These are phyloP conservation scores for Claviceps pusilla DNA, from an alignment of 2,329 filamentous ascomycete species.

Conservation along the genomic window DNA sequence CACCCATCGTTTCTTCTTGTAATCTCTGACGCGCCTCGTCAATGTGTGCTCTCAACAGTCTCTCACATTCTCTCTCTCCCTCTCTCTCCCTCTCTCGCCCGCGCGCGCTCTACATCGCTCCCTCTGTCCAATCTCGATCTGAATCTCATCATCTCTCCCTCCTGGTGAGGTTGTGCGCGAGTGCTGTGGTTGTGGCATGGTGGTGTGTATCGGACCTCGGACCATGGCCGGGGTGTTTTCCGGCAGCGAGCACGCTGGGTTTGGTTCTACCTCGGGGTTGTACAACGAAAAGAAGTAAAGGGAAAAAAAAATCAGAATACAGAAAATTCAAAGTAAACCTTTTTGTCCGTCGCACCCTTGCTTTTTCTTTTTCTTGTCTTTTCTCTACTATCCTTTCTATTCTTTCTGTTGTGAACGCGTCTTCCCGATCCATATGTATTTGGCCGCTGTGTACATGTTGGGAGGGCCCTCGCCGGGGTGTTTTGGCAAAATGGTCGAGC, in stretches of 20 bases:
- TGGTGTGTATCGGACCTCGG: slow-evolving; percentile 9
- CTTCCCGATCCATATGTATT: slow-evolving; percentile 3
- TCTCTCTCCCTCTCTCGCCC: slow-evolving; percentile 1
- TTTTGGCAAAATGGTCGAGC: not conserved
- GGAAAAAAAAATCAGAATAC: not conserved
- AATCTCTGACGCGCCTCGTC: slow-evolving; percentile 6
- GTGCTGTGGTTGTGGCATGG: not conserved
- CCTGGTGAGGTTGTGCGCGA: not conserved
- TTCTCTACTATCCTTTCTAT: not conserved
- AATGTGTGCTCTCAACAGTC: slow-evolving; percentile 3
- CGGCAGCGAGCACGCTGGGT: slow-evolving; percentile 14
- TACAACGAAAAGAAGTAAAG: not conserved
- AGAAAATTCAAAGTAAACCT: not conserved
- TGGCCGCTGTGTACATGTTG: slow-evolving; percentile 5
- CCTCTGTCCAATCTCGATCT: slow-evolving; percentile 15
- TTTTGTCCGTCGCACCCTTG: not conserved
- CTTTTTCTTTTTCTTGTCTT: not conserved
- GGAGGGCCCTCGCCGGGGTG: not conserved
- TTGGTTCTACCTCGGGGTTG: slow-evolving; percentile 14
- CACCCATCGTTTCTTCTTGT: not conserved
- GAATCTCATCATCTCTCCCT: slow-evolving; percentile 11
- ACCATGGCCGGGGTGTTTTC: slow-evolving; percentile 11
- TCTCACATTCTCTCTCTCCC: not conserved
- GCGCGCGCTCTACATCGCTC: slow-evolving; percentile 4
- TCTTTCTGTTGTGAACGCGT: not conserved